A percentile compares a stretch with the other conserved stretches of the same genome.
These are phyloP conservation scores for Stephanodiscus triporus DNA, from an alignment of 108 stramenopile genomes.

Conservation along the genomic window DNA sequence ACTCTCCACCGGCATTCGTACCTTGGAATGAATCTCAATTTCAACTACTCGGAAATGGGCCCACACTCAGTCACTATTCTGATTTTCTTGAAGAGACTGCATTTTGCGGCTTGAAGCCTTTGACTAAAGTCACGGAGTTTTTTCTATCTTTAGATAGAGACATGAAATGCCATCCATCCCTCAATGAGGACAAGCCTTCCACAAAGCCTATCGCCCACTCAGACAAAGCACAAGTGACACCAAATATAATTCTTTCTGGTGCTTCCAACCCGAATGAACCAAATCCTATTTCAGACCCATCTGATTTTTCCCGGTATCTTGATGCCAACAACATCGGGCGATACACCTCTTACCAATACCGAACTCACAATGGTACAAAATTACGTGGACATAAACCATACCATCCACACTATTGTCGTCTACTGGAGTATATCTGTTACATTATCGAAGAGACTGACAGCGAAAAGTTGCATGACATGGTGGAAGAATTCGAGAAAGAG, in stretches of 20 bases:
- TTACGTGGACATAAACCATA: not conserved
- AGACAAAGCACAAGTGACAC: constrained; percentile 9
- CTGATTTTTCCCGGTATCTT: not conserved
- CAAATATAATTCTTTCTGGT: constrained; percentile 30
- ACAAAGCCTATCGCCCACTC: not conserved
- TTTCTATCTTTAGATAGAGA: constrained; percentile 22
- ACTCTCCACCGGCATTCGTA: constrained; percentile 20
- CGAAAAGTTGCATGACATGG: constrained; percentile 31
- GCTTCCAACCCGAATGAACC: constrained; percentile 30
- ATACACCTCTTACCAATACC: constrained; percentile 11
- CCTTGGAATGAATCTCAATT: constrained; percentile 58
- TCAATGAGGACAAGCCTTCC: not conserved
- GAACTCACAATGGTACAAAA: not conserved
- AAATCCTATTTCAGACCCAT: not conserved
- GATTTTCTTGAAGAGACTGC: constrained; percentile 54
- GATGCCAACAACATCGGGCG: constrained; percentile 17
- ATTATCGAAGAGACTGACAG: constrained; percentile 30
- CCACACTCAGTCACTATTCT: constrained; percentile 45
- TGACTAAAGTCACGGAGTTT: constrained; percentile 16
- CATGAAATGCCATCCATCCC: not conserved
- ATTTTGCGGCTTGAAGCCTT: constrained; percentile 22
- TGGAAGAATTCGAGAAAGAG: constrained; percentile 25
- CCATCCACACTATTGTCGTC: constrained; percentile 37
- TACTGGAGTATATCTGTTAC: constrained; percentile 40
- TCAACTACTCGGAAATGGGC: constrained; percentile 50